Conservation (phyloP, 1,284 basidiomycete species). For the Pascua guehoae region DNA sequence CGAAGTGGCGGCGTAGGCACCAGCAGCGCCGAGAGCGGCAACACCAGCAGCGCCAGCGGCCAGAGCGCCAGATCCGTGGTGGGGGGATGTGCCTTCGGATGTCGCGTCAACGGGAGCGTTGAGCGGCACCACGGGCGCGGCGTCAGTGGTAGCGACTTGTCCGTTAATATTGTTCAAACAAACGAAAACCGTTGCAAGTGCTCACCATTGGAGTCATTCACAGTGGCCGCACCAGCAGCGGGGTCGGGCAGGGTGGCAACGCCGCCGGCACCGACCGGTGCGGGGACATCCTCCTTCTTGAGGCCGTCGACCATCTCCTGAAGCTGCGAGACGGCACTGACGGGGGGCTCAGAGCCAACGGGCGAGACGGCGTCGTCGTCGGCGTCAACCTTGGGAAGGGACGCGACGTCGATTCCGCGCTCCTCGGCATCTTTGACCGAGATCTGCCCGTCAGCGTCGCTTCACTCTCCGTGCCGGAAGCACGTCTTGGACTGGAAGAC, state of each 20-base stretch:
- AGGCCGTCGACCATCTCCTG: conserved; percentile 38
- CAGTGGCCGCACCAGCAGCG: conserved; percentile 3
- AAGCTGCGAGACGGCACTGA: conserved; percentile 32
- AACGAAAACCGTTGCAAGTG: no score
- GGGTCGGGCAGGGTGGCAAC: conserved; percentile 21
- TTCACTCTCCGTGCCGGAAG: background rate
- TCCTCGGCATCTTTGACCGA: conserved; percentile 43
- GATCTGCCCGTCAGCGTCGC: conserved; percentile 12
- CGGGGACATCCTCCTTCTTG: conserved; percentile 18
- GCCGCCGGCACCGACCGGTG: conserved; percentile 4
- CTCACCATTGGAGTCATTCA: no score
- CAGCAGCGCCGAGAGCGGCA: no score
- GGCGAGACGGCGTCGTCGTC: conserved; percentile 29
- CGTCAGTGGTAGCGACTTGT: background rate
- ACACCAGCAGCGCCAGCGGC: no score
- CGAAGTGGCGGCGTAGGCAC: no score
- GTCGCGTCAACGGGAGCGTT: no score
- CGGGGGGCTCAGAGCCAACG: conserved; percentile 28
- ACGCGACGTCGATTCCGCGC: conserved; percentile 39
- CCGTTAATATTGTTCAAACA: background rate
- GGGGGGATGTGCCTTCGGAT: no score
- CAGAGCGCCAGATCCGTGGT: no score
- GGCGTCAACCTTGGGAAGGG: conserved; percentile 29
- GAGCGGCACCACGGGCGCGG: no score
- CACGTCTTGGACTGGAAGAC: conserved; percentile 7